Percentiles rank a stretch among this genome's conserved stretches.
Evolutionary conservation across 179 eudicot species (phyloP).

Genomic region (Spergularia azorica): DNA sequence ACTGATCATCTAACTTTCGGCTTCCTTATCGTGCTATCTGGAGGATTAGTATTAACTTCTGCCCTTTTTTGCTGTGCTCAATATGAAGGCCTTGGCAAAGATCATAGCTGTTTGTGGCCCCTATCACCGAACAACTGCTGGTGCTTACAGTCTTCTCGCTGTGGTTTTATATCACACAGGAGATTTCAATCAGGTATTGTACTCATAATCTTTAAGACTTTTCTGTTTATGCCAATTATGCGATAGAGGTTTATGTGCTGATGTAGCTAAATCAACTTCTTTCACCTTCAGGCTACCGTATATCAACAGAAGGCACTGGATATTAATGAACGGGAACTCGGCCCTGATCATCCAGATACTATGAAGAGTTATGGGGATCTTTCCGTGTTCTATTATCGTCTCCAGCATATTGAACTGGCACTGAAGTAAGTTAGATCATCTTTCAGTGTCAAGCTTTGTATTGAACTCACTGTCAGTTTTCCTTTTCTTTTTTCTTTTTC

Average conservation of each 20-base stretch:
- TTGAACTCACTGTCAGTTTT: too few relatives aligned
- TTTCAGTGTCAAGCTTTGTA: not conserved
- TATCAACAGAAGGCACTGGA: conserved; percentile 97
- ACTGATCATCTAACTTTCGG: not conserved
- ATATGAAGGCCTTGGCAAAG: conserved; percentile 84
- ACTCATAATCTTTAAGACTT: not conserved
- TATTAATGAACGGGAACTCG: conserved; percentile 97
- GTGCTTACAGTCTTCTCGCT: conserved; percentile 95
- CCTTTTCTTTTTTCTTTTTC: too few relatives aligned
- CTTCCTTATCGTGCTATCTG: not conserved
- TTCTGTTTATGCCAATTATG: not conserved
- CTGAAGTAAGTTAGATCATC: conserved; percentile 58
- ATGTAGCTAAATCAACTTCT: conserved; percentile 2
- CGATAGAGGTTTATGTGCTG: not conserved
- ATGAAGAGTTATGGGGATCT: conserved; percentile 99
- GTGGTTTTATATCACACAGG: conserved; percentile 99
- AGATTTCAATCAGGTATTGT: conserved; percentile 90
- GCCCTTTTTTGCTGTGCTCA: conserved; percentile 19
- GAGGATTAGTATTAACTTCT: not conserved
- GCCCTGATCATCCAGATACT: conserved; percentile 99
- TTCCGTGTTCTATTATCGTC: conserved; percentile 96
- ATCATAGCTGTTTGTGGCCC: conserved; percentile 99
- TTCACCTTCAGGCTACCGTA: conserved; percentile 71
- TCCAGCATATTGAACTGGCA: conserved; percentile 96
- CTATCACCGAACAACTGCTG: conserved; percentile 90